Percentiles rank a stretch among this genome's conserved stretches.
These are phyloP conservation scores for Blastocystis sp. DNA, from an alignment of 352 stramenopile genomes.

Conservation along the genomic window DNA sequence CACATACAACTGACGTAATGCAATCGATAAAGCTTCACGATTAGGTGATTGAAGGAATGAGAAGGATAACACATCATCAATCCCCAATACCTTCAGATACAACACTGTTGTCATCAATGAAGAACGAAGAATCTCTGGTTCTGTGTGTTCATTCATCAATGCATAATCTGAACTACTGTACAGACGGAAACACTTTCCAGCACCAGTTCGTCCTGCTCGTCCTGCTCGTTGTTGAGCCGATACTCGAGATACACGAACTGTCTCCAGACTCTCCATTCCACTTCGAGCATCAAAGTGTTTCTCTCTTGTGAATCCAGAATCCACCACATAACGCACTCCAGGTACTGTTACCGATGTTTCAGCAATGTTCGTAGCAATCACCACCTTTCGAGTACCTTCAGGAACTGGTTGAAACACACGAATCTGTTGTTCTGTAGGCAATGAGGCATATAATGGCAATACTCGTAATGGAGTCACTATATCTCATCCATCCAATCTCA, in stretches of 20 bases:
- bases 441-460: conserved; percentile 76
- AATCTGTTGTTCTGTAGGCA: conserved; percentile 74
- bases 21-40: conserved; percentile 75
- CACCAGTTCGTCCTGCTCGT: conserved; percentile 79
- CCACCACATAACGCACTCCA: conserved; percentile 88
- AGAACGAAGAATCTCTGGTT: conserved; percentile 73
- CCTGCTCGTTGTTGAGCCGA: conserved; percentile 79
- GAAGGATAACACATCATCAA: conserved; percentile 84
- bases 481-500: background rate
- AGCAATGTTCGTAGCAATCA: conserved; percentile 88
- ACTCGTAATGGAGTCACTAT: conserved; percentile 63
- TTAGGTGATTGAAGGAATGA: conserved; percentile 87
- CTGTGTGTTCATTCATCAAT: conserved; percentile 63
- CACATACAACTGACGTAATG: conserved; percentile 73
- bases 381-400: conserved; percentile 74
- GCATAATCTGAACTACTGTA: conserved; percentile 71
- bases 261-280: conserved; percentile 79
- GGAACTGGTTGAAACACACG: conserved; percentile 72
- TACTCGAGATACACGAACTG: conserved; percentile 71
- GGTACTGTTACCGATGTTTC: conserved; percentile 92
- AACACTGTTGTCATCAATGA: conserved; percentile 73
- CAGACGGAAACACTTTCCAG: conserved; percentile 87
- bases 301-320: conserved; percentile 85
- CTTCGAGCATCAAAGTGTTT: conserved; percentile 78
- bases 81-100: conserved; percentile 74